A percentile compares a stretch with the other conserved stretches of the same genome.
These are phyloP conservation scores for Candida sp. DNA, from an alignment of 1,139 yeast species.

Conservation along the genomic window DNA sequence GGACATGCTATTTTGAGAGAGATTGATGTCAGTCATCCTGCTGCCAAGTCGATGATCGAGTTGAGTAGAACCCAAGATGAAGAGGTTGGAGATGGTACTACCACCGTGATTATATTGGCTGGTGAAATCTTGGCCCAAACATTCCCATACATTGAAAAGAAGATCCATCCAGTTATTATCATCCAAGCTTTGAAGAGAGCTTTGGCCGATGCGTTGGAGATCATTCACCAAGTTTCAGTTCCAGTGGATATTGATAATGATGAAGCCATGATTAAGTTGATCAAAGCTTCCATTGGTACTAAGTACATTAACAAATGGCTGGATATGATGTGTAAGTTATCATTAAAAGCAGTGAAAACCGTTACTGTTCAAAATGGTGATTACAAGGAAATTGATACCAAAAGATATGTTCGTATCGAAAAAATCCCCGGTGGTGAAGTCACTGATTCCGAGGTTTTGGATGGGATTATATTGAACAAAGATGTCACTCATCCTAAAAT, in stretches of 20 bases:
- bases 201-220: slow-evolving; percentile 82
- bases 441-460: slow-evolving; percentile 80
- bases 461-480: slow-evolving; percentile 91
- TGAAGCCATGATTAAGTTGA: slow-evolving; percentile 80
- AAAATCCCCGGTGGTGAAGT: slow-evolving; percentile 98
- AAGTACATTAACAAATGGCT: slow-evolving; percentile 94
- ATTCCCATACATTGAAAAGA: slow-evolving; percentile 89
- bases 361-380: slow-evolving; percentile 68
- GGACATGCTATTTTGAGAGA: slow-evolving; percentile 94
- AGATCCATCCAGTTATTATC: slow-evolving; percentile 95
- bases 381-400: slow-evolving; percentile 84
- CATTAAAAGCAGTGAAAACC: slow-evolving; percentile 84
- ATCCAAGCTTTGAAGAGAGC: slow-evolving; percentile 95
- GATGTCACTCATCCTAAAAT: slow-evolving; percentile 98
- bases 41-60: slow-evolving; percentile 98
- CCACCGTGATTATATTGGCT: slow-evolving; percentile 91
- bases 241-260: slow-evolving; percentile 86
- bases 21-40: slow-evolving; percentile 94
- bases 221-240: slow-evolving; percentile 78
- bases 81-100: slow-evolving; percentile 99
- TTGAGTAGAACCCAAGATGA: slow-evolving; percentile 97
- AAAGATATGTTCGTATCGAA: slow-evolving; percentile 90
- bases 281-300: slow-evolving; percentile 92
- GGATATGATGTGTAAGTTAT: slow-evolving; percentile 83
- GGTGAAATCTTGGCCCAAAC: slow-evolving; percentile 97